Evolutionary conservation across 2,329 filamentous ascomycete genomes (phyloP), one percentile per base, ranked within the genome.

Genomic region (Cephalotrichum gorgonifer): DNA sequence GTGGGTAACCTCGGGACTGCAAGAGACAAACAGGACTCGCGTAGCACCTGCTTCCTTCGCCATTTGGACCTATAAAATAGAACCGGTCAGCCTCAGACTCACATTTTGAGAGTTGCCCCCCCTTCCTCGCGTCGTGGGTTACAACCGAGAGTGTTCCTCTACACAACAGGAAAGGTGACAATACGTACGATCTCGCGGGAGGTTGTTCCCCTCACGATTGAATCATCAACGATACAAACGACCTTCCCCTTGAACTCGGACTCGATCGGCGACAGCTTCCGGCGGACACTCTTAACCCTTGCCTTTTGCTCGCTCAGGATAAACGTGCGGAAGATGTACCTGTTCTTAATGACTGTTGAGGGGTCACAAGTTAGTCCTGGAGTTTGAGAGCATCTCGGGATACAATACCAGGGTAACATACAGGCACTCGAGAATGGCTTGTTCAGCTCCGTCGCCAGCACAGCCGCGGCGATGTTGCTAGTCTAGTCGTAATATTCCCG

Each of bases 301-400:
- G 82, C 78, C 56, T 80, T 80, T 64, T 96, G 90, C 26, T 85
- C 85, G 2, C 90, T 72, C 51, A 57, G 47, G 38, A 89, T 91
- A 64, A 91, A 93, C 1, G 88, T 94, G 45, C 88, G 79, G 74
- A 88, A 89, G 52, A 94, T 85, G 63, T 94, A 94, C 47, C 87
- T 78, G 65, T 94, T 94, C 74, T 93, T 94, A 54, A 95, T 83
- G 58, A 95, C 91, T n/a, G n/a, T n/a, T n/a, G n/a, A n/a, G n/a
- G n/a, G n/a, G n/a, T n/a, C n/a, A n/a, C n/a, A n/a, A n/a, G n/a
- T n/a, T n/a, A n/a, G n/a, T n/a, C n/a, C n/a, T n/a, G n/a, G n/a
- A n/a, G n/a, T n/a, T n/a, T n/a, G n/a, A n/a, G n/a, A n/a, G n/a
- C n/a, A n/a, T n/a, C n/a, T n/a, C n/a, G n/a, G n/a, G n/a, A n/a